Base-by-base conservation (phyloP, 192 early-diverging fungal genomes). In the Linnemannia exigua region DNA sequence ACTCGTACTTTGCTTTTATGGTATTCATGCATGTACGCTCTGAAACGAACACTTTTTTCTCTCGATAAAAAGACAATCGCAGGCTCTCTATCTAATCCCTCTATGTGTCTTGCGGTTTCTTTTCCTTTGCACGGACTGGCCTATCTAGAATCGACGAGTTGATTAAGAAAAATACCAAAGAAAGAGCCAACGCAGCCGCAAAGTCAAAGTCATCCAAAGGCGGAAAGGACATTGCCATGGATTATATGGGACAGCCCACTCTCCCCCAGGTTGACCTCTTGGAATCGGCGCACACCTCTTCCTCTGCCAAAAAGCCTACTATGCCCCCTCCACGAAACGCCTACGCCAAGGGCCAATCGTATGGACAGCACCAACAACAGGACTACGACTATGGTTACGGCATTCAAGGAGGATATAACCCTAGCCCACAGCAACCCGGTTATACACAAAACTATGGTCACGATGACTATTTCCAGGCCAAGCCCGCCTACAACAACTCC, bases 381-480 rank as follows among this genome's bases (percentile, higher is more conserved):
- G 67, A 69, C 15, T 69, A 69, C 67, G 70, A 72, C 25, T 77
- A 83, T 77, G 66, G 81, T 15, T 72, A 77, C 31, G 28, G 12
- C n/a, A 15, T n/a, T 6, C n/a, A 67, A 50, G 31, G 31, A 54
- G 44, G 68, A 47, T 74, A 73, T 22, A 72, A 51, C 37, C 54
- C 75, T 2, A 82, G 74, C 41, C 74, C 80, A 31, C 74, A 76
- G 41, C 70, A 76, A 14, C 17, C 69, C 17, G 81, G 81, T 1
- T 83, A 83, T 46, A 77, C 70, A 28, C 70, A 36, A 33, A 77
- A 77, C 72, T 83, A 83, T 38, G 16, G 44, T 33, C 25, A 41
- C 7, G 81, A 77, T 5, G 81, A 83, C 50, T 83, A 83, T 70
- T 83, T 83, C 72, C 81, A 83, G 81, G 75, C 81, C 5, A 73